Evolutionary conservation across 1,284 basidiomycete genomes (phyloP).

Genomic region (Bjerkandera adusta): DNA sequence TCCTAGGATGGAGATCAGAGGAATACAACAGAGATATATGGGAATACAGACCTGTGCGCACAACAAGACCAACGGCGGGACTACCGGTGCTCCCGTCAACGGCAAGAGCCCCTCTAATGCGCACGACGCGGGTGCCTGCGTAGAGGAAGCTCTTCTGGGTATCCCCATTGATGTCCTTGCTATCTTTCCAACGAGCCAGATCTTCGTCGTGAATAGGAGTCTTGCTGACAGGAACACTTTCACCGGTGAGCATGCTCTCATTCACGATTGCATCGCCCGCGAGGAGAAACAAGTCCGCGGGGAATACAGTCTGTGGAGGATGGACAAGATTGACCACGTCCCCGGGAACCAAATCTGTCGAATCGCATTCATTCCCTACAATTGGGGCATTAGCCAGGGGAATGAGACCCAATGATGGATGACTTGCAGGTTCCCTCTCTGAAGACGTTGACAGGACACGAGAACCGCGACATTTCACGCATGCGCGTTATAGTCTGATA

Average conservation of each 20-base stretch:
- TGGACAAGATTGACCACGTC: constrained; percentile 91
- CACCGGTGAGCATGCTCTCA: constrained; percentile 98
- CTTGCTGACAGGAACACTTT: constrained; percentile 94
- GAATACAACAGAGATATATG: neutral
- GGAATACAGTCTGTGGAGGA: constrained; percentile 74
- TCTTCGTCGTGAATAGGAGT: constrained; percentile 73
- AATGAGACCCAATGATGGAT: constrained; percentile 15
- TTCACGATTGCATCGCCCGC: constrained; percentile 98
- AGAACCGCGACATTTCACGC: constrained; percentile 95
- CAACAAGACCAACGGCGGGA: constrained; percentile 85
- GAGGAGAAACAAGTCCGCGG: constrained; percentile 90
- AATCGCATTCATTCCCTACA: constrained; percentile 74
- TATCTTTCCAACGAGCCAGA: constrained; percentile 67
- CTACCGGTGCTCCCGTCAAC: constrained; percentile 51
- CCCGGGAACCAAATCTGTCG: constrained; percentile 85
- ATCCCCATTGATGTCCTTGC: constrained; percentile 66
- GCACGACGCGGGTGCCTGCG: constrained; percentile 89
- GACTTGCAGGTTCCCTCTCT: constrained; percentile 72
- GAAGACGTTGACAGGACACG: constrained; percentile 77
- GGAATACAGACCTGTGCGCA: constrained; percentile 71
- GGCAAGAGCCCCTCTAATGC: constrained; percentile 73
- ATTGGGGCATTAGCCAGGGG: constrained; percentile 6
- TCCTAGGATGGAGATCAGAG: constrained; percentile 41
- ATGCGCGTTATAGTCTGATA: constrained; percentile 86
- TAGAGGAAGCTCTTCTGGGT: constrained; percentile 88